phyloP scores from a whole-genome alignment of 306 rosid species.

The Carpinus viminea region DNA sequence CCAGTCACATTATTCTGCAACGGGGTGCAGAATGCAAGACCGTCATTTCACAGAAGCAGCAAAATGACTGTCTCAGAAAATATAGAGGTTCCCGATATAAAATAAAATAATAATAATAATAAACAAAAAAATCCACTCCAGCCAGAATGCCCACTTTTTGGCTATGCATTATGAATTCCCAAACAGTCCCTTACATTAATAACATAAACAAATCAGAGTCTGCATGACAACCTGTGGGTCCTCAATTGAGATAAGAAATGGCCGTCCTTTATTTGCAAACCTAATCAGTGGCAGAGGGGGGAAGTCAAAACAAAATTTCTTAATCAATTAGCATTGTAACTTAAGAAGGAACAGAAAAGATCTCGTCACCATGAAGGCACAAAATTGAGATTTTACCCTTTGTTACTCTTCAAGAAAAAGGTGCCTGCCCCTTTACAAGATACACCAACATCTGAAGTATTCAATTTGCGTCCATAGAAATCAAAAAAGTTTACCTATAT shows the following conservation, averaged over 20 bases:
- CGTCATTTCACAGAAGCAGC: background rate
- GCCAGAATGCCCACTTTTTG: background rate
- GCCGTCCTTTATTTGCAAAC: constrained; percentile 55
- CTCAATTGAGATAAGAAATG: constrained; percentile 81
- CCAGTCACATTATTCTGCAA: background rate
- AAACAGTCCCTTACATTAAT: background rate
- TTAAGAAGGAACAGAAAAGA: constrained; percentile 6
- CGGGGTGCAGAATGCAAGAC: background rate
- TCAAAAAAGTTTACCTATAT: constrained; percentile 84
- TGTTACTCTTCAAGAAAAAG: constrained; percentile 67
- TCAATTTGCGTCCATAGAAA: constrained; percentile 88
- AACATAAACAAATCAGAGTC: constrained; percentile 16
- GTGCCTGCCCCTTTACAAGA: constrained; percentile 74
- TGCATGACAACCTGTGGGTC: constrained; percentile 85
- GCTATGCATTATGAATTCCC: constrained; percentile 8
- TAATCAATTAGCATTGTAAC: constrained; percentile 6
- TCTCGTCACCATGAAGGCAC: constrained; percentile 17
- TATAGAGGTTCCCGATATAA: too few species aligned
- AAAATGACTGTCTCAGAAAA: background rate
- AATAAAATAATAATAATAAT: too few species aligned
- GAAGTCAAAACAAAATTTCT: constrained; percentile 11
- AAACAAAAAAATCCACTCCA: background rate
- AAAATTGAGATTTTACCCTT: constrained; percentile 53
- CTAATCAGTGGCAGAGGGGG: constrained; percentile 35
- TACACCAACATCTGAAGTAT: constrained; percentile 92